A percentile compares a stretch with the other conserved stretches of the same genome.
These are phyloP conservation scores for Ulvella scutata DNA, from an alignment of 139 green algal genomes.

Conservation along the genomic window DNA sequence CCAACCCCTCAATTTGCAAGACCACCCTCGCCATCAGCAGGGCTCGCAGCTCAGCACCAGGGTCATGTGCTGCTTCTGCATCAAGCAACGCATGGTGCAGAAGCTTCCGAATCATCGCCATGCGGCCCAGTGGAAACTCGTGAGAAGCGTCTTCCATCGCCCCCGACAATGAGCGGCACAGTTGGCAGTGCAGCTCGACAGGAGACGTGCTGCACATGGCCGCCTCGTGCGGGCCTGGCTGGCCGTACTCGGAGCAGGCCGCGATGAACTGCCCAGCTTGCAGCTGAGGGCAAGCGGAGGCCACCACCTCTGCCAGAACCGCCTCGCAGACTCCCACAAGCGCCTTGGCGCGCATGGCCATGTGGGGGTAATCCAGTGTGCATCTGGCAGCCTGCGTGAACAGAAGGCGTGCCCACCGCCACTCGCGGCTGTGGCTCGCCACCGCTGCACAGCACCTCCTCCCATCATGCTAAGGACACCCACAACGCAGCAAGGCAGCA, in stretches of 20 bases:
- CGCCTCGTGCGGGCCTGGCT: too few species aligned
- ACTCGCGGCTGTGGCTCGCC: not conserved
- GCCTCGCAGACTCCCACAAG: not conserved
- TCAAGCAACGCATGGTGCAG: not conserved
- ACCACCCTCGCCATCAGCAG: not conserved
- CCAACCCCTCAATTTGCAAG: not conserved
- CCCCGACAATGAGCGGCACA: not conserved
- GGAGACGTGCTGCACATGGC: not conserved
- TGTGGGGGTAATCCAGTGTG: not conserved
- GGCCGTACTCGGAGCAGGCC: too few species aligned
- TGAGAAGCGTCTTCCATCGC: not conserved
- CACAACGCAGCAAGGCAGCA: too few species aligned
- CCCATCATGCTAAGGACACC: too few species aligned
- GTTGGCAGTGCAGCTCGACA: not conserved
- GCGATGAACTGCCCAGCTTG: not conserved
- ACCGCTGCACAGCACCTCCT: too few species aligned
- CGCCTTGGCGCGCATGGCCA: not conserved
- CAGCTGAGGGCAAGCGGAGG: not conserved
- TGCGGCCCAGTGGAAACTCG: too few species aligned
- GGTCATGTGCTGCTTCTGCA: not conserved
- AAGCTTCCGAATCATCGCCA: not conserved
- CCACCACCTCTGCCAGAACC: not conserved
- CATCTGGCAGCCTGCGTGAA: not conserved
- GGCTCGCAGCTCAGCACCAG: not conserved
- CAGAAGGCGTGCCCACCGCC: not conserved